Evolutionary conservation across 106 monocot species (phyloP), one percentile per base, ranked within the genome.

Genomic region (Dendrobium officinale): DNA sequence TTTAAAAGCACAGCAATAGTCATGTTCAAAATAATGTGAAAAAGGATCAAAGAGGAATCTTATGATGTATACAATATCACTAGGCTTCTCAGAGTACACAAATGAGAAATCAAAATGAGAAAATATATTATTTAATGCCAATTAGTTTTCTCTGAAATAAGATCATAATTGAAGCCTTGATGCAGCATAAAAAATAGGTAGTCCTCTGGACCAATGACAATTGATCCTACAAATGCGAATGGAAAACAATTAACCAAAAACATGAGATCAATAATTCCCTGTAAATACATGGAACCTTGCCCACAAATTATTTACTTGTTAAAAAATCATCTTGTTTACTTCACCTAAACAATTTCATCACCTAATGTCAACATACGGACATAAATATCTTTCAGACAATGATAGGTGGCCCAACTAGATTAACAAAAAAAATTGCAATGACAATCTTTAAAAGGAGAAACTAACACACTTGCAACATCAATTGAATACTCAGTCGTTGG

Each of bases 1-100:
- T 68, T 51, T 13, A 83, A 37, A 73, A 79, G 70, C 13, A 70
- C 13, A 13, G 15, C 33, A 33, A 33, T 70, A 70, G 37, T 70
- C 31, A 0, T 70, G 70, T 37, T 70, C 70, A 70, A 70, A 70
- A 37, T 70, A 70, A 31, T 37, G 33, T 33, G 4, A 70, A 70
- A 64, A 5, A 15, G 37, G 4, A 16, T 15, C 27, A 11, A 31
- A 68, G 67, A 67, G 4, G 70, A 70, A 70, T 22, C 70, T 37
- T 70, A 70, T 29, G 10, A 37, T 70, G 15, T 37, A 70, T 37
- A 37, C 33, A 70, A 33, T 37, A 70, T 33, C 70, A 70, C 70
- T 37, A 70, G 33, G 37, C 37, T 70, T 70, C 37, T 70, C 70
- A 33, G 37, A 37, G 70, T 70, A 70, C 33, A 70, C 15, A 16